Evolutionary conservation across 139 green algal genomes (phyloP).

Genomic region (Chara braunii): DNA sequence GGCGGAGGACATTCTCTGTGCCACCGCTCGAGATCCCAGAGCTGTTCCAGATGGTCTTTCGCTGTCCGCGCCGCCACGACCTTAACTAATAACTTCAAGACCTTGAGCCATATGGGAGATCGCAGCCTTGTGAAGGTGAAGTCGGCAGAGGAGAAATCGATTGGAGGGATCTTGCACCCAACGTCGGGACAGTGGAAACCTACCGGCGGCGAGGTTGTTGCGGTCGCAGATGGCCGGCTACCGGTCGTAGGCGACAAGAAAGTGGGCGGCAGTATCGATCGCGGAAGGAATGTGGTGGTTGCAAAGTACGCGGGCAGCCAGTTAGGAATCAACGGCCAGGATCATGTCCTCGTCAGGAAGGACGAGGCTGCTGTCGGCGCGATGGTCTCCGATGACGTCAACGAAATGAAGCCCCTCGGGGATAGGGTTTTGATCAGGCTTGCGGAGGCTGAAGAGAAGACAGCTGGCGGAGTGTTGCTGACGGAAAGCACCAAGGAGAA

Average conservation of each 20-base stretch:
- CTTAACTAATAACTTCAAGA: slow-evolving; percentile 66
- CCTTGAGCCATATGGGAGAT: slow-evolving; percentile 75
- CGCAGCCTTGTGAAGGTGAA: slow-evolving; percentile 81
- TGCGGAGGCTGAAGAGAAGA: slow-evolving; percentile 60
- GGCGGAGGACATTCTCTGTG: too few relatives aligned
- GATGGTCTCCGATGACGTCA: slow-evolving; percentile 50
- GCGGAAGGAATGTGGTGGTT: slow-evolving; percentile 86
- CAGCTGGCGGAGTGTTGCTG: slow-evolving; percentile 76
- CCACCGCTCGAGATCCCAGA: too few relatives aligned
- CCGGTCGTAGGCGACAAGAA: slow-evolving; percentile 30
- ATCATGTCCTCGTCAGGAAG: slow-evolving; percentile 76
- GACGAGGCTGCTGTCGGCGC: slow-evolving; percentile 52
- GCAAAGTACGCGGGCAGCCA: slow-evolving; percentile 92
- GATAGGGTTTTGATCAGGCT: slow-evolving; percentile 59
- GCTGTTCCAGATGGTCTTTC: too few relatives aligned
- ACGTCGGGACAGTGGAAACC: slow-evolving; percentile 63
- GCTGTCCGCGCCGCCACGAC: too few relatives aligned
- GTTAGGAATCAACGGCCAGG: slow-evolving; percentile 60
- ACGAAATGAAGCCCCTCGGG: slow-evolving; percentile 52
- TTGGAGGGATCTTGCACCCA: slow-evolving; percentile 83
- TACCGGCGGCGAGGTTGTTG: slow-evolving; percentile 58
- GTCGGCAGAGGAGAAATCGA: slow-evolving; percentile 65
- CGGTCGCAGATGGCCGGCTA: slow-evolving; percentile 31
- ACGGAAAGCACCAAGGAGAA: slow-evolving; percentile 67
- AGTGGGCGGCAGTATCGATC: slow-evolving; percentile 20